Conservation (phyloP, 495 filamentous ascomycete genomes). For the Hyphodiscus hymeniophilus region DNA sequence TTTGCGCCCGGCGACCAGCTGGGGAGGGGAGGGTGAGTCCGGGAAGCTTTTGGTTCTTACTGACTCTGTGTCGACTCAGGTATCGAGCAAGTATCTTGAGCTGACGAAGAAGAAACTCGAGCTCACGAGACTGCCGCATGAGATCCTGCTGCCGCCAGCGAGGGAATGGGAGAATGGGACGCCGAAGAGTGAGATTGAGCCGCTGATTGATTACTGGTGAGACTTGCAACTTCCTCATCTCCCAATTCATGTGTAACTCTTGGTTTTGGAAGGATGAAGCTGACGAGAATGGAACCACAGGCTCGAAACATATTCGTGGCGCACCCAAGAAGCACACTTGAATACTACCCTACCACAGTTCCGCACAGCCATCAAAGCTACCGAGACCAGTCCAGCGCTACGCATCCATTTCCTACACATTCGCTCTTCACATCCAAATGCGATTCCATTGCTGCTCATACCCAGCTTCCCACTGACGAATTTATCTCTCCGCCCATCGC, state of each 20-base stretch:
- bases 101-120: conserved; percentile 47
- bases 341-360: conserved; percentile 52
- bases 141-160: conserved; percentile 30
- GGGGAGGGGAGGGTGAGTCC: not conserved
- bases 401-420: conserved; percentile 50
- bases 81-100: conserved; percentile 41
- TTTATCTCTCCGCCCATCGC: conserved; percentile 43
- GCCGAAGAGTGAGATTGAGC: conserved; percentile 39
- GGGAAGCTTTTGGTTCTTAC: too few species aligned
- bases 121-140: conserved; percentile 44
- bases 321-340: conserved; percentile 42
- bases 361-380: conserved; percentile 36
- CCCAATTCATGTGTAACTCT: not conserved
- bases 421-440: conserved; percentile 35
- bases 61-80: too few species aligned
- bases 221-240: conserved; percentile 11
- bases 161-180: conserved; percentile 35
- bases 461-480: conserved; percentile 67
- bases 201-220: conserved; percentile 45
- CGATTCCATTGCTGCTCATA: conserved; percentile 53
- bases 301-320: conserved; percentile 56
- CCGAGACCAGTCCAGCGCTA: conserved; percentile 13
- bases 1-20: not conserved
- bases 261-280: conserved; percentile 3
- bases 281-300: conserved; percentile 23